These are phyloP conservation scores for Saccharomyces jurei DNA, from an alignment of 805 yeast genomes.

Conservation along the genomic window DNA sequence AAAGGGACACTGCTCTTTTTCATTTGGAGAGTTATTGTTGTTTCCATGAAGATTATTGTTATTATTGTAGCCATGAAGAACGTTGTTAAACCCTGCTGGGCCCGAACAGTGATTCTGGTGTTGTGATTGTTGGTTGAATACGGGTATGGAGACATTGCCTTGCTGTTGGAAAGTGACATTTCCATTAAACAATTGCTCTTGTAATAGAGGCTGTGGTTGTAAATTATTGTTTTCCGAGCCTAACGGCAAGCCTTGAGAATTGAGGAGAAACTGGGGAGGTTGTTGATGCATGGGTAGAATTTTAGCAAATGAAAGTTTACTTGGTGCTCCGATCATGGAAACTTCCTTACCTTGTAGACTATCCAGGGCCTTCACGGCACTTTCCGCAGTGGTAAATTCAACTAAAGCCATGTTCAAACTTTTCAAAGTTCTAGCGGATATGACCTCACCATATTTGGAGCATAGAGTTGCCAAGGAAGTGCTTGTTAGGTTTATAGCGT, in stretches of 20 bases:
- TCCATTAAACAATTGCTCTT: slow-evolving; percentile 29
- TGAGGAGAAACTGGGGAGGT: slow-evolving; percentile 13
- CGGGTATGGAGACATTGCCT: slow-evolving; percentile 27
- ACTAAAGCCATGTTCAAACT: slow-evolving; percentile 49
- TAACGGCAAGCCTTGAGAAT: slow-evolving; percentile 2
- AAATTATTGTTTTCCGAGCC: slow-evolving; percentile 1
- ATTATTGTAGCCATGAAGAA: not conserved
- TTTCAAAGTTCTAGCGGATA: slow-evolving; percentile 52
- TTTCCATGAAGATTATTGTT: slow-evolving; percentile 5
- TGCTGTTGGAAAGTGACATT: slow-evolving; percentile 28
- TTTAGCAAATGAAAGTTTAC: slow-evolving; percentile 80
- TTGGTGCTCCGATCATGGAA: slow-evolving; percentile 60
- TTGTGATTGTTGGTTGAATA: slow-evolving; percentile 21
- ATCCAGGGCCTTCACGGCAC: slow-evolving; percentile 73
- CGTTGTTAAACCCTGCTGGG: slow-evolving; percentile 2
- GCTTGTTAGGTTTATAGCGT: slow-evolving; percentile 37
- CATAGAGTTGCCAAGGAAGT: slow-evolving; percentile 52
- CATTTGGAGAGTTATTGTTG: slow-evolving; percentile 14
- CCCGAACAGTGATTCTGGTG: slow-evolving; percentile 5
- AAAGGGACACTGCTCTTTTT: slow-evolving; percentile 31
- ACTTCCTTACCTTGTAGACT: slow-evolving; percentile 76
- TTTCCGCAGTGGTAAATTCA: slow-evolving; percentile 62
- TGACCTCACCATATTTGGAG: slow-evolving; percentile 52
- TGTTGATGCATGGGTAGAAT: slow-evolving; percentile 37
- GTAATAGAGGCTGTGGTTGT: slow-evolving; percentile 24